Base-by-base conservation (phyloP, 1,139 yeast genomes). In the Yamadazyma aaseri region DNA sequence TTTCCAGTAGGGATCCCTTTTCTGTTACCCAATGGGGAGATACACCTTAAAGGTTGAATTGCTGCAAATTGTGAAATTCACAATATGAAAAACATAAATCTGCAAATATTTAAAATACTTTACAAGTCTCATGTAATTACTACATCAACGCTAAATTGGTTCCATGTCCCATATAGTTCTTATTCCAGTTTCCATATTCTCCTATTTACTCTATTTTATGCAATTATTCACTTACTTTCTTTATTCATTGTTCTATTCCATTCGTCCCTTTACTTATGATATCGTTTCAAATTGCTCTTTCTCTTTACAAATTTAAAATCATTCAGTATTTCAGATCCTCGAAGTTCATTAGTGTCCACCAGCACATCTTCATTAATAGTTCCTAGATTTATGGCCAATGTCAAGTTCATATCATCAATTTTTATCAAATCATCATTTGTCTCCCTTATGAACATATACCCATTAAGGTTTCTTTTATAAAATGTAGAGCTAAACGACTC, bases 371-470 rank as follows among this genome's bases (percentile, higher is more conserved):
- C 33, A 8, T 23, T 22, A 4, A 25, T 21, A 16, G 23, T 22
- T 3, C 37, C 40, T 9, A 46, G 23, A 13, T 33, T 32, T n/a
- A 45, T 34, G 7, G 24, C 18, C 9, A 38, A 13, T 2, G 29
- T 38, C 17, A 38, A 28, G 3, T 20, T 35, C 24, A 25, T 28
- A 23, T 46, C 47, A 21, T 46, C 49, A 5, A 45, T 34, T 20
- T 46, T 46, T 6, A 46, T 45, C 18, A 46, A 32, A 20, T 46
- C 50, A 34, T 46, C 50, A 28, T 46, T 55, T 10, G 66, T 56
- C 35, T 64, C 71, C 28, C 56, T 50, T 11, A 58, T 60, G 40
- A 63, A 64, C 71, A 64, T 64, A 40, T 63, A 64, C 10, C 68
- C 67, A 32, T 59, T 60, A 10, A 46, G 38, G 30, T 63, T 63